Conservation (phyloP, 2,329 filamentous ascomycete genomes). For the Cryphonectria naterciae region DNA sequence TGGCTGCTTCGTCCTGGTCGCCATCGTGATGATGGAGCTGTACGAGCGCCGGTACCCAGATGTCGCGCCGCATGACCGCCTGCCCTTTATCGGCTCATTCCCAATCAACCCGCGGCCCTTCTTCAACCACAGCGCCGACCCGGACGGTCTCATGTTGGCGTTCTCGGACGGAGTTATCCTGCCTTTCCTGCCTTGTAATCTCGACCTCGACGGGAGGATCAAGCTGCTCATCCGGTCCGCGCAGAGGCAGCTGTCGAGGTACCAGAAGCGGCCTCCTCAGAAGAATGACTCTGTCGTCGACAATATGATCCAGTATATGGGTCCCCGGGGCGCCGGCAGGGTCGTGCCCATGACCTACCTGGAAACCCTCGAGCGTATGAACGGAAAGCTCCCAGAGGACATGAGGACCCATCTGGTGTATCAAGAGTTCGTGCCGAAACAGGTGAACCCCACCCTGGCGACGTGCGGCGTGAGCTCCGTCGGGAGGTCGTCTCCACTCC, state of each 20-base stretch:
- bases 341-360: conserved; percentile 24
- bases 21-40: conserved; percentile 34
- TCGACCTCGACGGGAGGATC: conserved; percentile 26
- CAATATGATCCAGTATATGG: conserved; percentile 19
- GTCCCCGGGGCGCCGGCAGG: conserved; percentile 18
- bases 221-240: conserved; percentile 25
- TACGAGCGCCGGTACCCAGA: conserved; percentile 30
- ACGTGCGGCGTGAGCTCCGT: conserved; percentile 27
- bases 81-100: conserved; percentile 24
- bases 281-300: neutral
- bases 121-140: conserved; percentile 20
- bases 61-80: conserved; percentile 12
- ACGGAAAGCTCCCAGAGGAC: conserved; percentile 14
- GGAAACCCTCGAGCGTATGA: conserved; percentile 23
- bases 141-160: conserved; percentile 24
- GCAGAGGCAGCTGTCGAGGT: conserved; percentile 25
- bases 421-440: conserved; percentile 18
- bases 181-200: conserved; percentile 19
- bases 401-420: conserved; percentile 16
- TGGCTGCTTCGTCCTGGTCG: conserved; percentile 32
- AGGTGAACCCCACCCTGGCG: conserved; percentile 22
- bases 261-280: conserved; percentile 20
- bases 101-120: conserved; percentile 27
- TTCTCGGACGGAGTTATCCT: conserved; percentile 25
- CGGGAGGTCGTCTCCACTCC: conserved; percentile 14